Evolutionary conservation across 352 stramenopile genomes (phyloP).

Genomic region (Pythium aristosporum): DNA sequence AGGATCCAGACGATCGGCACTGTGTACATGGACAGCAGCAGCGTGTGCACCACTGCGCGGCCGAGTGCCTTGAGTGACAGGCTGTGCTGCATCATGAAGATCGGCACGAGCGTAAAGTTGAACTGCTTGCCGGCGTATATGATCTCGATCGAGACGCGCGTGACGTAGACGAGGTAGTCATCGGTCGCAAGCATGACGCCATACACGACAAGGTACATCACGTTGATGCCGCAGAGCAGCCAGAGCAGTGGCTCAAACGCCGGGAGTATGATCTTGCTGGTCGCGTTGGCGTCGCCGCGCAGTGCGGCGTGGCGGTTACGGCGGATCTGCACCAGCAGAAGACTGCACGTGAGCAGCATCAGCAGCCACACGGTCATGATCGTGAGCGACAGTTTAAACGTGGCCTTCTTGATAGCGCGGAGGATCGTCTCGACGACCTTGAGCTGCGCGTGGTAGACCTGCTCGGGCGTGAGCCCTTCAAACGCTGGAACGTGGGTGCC

Average conservation of each 20-base stretch:
- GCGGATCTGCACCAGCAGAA: conserved; percentile 49
- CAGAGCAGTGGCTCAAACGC: conserved; percentile 68
- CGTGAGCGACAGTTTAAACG: conserved; percentile 2
- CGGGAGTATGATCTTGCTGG: conserved; percentile 57
- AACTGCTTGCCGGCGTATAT: conserved; percentile 49
- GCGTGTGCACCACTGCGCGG: conserved; percentile 30
- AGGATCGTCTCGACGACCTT: background rate
- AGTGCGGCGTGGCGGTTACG: conserved; percentile 51
- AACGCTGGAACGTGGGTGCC: background rate
- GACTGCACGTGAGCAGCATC: conserved; percentile 8
- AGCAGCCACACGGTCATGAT: conserved; percentile 4
- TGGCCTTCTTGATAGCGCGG: background rate
- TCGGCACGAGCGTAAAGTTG: conserved; percentile 38
- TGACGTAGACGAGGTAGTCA: conserved; percentile 27
- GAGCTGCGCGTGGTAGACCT: background rate
- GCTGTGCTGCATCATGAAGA: conserved; percentile 58
- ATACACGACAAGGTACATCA: conserved; percentile 39
- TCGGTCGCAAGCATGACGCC: conserved; percentile 28
- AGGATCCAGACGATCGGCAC: conserved; percentile 23
- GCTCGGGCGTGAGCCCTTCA: background rate
- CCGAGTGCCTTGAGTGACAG: conserved; percentile 43
- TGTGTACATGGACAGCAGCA: conserved; percentile 35
- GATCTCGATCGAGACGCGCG: conserved; percentile 27
- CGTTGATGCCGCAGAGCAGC: conserved; percentile 25
- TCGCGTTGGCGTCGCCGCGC: conserved; percentile 38